phyloP scores from a whole-genome alignment of 139 green algal genomes.

The Tetratostichococcus sp. region DNA sequence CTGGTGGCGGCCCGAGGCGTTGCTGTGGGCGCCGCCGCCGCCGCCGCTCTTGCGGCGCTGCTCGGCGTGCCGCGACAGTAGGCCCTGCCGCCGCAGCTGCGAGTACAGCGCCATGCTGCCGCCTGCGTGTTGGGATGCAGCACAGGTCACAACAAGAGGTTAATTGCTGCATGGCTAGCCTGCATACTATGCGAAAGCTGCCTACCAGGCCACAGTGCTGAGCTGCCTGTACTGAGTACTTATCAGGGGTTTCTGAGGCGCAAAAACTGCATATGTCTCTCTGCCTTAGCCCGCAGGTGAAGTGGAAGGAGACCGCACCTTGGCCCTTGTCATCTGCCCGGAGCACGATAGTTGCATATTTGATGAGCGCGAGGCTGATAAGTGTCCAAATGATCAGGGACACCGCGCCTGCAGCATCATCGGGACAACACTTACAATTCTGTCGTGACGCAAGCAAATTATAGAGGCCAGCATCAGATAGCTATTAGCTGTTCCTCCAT shows the following conservation, averaged over 20 bases:
- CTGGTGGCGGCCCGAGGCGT: background rate
- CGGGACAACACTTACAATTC: background rate
- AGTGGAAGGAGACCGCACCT: constrained; percentile 19
- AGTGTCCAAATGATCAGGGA: constrained; percentile 55
- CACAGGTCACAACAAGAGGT: no score
- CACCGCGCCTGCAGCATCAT: constrained; percentile 9
- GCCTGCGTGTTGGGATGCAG: constrained; percentile 15
- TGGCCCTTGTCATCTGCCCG: constrained; percentile 47
- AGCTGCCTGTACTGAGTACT: no score
- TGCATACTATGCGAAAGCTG: no score
- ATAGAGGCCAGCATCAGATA: no score
- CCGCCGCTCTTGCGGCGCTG: no score
- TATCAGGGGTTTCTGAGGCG: no score
- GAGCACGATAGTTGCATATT: constrained; percentile 52
- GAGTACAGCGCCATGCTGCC: constrained; percentile 57
- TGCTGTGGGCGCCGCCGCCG: background rate
- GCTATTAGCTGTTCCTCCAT: no score
- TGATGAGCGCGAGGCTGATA: constrained; percentile 38
- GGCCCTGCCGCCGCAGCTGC: constrained; percentile 32
- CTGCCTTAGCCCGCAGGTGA: no score
- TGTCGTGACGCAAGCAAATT: no score
- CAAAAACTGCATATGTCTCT: no score
- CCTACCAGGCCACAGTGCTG: no score
- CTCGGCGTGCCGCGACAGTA: background rate
- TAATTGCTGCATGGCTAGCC: background rate